phyloP scores from a whole-genome alignment of 129 eudicot genomes.

The Helichrysum umbraculigerum region DNA sequence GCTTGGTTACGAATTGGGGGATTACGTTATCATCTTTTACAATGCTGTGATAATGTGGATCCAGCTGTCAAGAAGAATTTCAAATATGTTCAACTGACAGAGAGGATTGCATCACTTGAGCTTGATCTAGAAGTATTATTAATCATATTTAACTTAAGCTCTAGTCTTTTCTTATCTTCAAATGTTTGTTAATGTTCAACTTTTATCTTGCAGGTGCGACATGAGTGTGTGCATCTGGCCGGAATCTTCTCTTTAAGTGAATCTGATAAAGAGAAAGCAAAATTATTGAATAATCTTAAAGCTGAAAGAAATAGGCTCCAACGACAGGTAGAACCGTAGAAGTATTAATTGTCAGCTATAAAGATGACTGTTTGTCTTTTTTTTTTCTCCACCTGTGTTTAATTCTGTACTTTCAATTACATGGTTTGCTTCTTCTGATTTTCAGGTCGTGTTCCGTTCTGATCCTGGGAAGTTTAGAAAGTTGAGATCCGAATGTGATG shows the following conservation, averaged over 20 bases:
- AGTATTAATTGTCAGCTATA: background rate
- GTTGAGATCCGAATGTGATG: conserved; percentile 62
- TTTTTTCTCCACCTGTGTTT: background rate
- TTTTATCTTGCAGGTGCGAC: conserved; percentile 57
- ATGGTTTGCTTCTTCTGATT: conserved; percentile 20
- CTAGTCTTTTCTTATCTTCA: background rate
- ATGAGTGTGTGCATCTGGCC: conserved; percentile 59
- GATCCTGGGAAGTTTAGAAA: conserved; percentile 58
- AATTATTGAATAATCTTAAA: conserved; percentile 48
- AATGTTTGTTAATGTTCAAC: conserved; percentile 12
- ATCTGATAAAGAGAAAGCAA: conserved; percentile 38
- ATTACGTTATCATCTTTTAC: conserved; percentile 74
- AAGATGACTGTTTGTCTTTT: background rate
- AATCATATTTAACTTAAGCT: background rate
- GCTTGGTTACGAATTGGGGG: conserved; percentile 81
- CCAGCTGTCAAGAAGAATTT: conserved; percentile 71
- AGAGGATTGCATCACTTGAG: conserved; percentile 67
- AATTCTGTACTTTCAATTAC: conserved; percentile 3
- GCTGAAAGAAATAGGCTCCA: conserved; percentile 55
- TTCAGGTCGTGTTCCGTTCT: conserved; percentile 71
- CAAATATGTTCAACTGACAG: conserved; percentile 54
- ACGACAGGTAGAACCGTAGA: conserved; percentile 41
- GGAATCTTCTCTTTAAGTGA: conserved; percentile 52
- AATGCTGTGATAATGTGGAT: conserved; percentile 78
- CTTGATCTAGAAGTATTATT: conserved; percentile 67